Evolutionary conservation across 2,329 filamentous ascomycete genomes (phyloP), one percentile per base, ranked within the genome.

Genomic region (Verticillium klebahnii): DNA sequence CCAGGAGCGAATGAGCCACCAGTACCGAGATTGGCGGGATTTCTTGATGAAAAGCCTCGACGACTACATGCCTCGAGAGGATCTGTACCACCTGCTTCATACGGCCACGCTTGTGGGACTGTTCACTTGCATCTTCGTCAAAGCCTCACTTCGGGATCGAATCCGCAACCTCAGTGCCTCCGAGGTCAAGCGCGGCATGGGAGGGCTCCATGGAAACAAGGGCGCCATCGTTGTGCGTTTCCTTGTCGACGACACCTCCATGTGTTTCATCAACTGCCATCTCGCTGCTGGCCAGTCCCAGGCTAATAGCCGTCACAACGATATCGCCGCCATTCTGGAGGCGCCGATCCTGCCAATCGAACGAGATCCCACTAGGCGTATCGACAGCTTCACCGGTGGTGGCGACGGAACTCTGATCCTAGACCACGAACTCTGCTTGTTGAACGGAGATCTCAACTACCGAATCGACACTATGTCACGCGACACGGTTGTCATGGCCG

Each of bases 211-310:
- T 72, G 95, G 95, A 34, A 99, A 99, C 78, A 99, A 99, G 79
- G 95, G 95, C 65, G 95, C 93, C 23, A 85, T 98, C 39, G 84
- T 96, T 39, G 84, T 97, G 45, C 91, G 95, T n/a, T 97, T 99
- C 75, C 84, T 93, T 69, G 78, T 99, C 2, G 95, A 99, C 70
- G 93, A 99, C 74, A 95, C 89, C 58, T 97, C 94, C 1, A 77
- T 99, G 39, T 99, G 95, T 77, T 94, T 99, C 75, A 85, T 98
- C 77, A 99, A 99, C 72, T 99, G 95, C 73, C 95, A 99, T 84
- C 80, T 99, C 63, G 95, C 95, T 19, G 95, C 95, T 0, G 95
- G 95, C 0, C 95, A 99, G 74, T 89, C 90, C 0, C 91, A 96
- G 63, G 96, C 94, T 0, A 90, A 90, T 62, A 88, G 93, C 69